Evolutionary conservation across 2,329 filamentous ascomycete species (phyloP).

Genomic region (Beauveria bassiana): DNA sequence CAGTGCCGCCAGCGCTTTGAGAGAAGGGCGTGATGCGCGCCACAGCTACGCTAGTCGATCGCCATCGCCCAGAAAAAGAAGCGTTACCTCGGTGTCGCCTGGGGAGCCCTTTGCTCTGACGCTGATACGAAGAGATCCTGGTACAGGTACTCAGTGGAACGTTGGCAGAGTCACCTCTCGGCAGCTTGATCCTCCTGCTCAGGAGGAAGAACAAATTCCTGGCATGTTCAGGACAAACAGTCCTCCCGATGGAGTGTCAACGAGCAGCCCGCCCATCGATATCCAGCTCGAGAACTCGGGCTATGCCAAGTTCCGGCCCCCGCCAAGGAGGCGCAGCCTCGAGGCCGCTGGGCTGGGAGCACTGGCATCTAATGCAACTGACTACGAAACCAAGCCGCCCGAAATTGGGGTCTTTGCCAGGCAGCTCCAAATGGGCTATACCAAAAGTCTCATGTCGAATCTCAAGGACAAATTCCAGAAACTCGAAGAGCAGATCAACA

Average conservation of each 20-base stretch:
- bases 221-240: conserved; percentile 6
- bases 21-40: neutral
- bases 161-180: conserved; percentile 57
- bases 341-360: conserved; percentile 18
- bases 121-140: conserved; percentile 66
- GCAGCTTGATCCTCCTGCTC: conserved; percentile 31
- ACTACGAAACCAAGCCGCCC: conserved; percentile 3
- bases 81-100: conserved; percentile 20
- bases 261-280: conserved; percentile 35
- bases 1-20: neutral
- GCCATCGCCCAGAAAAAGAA: conserved; percentile 30
- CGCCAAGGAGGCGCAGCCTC: conserved; percentile 32
- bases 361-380: conserved; percentile 10
- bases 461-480: conserved; percentile 38
- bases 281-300: conserved; percentile 48
- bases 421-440: conserved; percentile 51
- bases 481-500: conserved; percentile 20
- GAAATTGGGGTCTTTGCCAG: conserved; percentile 38
- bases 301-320: conserved; percentile 49
- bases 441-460: conserved; percentile 40
- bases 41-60: conserved; percentile 20
- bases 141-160: conserved; percentile 66
- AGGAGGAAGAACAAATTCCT: conserved; percentile 3
- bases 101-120: conserved; percentile 47
- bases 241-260: conserved; percentile 15